Evolutionary conservation across 129 eudicot species (phyloP).

Genomic region (Deinandra increscens): DNA sequence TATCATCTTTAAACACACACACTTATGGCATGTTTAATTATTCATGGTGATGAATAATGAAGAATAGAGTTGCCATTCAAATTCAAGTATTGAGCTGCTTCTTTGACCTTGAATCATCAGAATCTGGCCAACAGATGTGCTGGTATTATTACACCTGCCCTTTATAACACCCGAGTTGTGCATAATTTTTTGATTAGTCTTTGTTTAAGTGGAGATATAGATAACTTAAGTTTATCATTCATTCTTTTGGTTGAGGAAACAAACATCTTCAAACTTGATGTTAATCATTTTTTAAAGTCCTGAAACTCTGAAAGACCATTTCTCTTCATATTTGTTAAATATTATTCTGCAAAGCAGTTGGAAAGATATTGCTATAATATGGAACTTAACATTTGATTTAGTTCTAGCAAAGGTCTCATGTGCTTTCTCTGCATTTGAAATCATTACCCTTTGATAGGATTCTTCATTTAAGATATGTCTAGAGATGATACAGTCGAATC

Average conservation of each 20-base stretch:
- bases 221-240: conserved; percentile 1
- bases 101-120: conserved; percentile 9
- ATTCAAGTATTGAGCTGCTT: background rate
- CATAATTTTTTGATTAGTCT: background rate
- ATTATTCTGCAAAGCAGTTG: background rate
- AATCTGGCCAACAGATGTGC: background rate
- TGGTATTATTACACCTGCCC: conserved; percentile 10
- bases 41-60: background rate
- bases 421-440: too few species aligned
- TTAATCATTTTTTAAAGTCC: background rate
- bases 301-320: background rate
- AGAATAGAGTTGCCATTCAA: background rate
- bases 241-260: background rate
- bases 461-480: too few species aligned
- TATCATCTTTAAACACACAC: background rate
- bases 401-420: too few species aligned
- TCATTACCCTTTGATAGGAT: too few species aligned
- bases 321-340: background rate
- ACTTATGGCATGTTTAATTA: background rate
- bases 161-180: conserved; percentile 2
- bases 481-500: too few species aligned
- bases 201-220: background rate
- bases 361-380: background rate
- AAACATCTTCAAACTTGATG: conserved; percentile 10
- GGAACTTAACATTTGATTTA: too few species aligned